Percentiles rank a stretch among this genome's conserved stretches.
phyloP scores from a whole-genome alignment of 2,329 filamentous ascomycete species.

The Diplocarpon mali region DNA sequence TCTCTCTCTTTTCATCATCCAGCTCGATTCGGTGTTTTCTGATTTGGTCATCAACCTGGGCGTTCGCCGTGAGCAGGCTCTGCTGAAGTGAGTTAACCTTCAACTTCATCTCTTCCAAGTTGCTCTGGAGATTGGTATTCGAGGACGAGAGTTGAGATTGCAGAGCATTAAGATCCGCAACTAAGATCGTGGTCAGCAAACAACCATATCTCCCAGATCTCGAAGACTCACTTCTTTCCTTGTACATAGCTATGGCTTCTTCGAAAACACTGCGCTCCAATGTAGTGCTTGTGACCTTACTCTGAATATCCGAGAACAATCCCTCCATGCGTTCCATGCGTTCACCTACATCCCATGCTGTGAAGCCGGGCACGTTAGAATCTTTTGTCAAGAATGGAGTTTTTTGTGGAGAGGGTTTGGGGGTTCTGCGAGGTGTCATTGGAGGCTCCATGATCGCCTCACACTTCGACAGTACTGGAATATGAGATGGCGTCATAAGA shows the following conservation, averaged over 20 bases:
- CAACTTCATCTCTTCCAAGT: conserved; percentile 51
- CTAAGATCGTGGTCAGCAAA: conserved; percentile 4
- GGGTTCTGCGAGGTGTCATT: conserved; percentile 33
- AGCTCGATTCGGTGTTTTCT: conserved; percentile 41
- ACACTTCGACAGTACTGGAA: conserved; percentile 25
- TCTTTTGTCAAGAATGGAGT: conserved; percentile 54
- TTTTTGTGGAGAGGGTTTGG: conserved; percentile 30
- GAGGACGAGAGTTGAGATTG: conserved; percentile 23
- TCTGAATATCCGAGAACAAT: conserved; percentile 60
- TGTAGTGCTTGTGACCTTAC: conserved; percentile 59
- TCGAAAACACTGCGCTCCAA: conserved; percentile 60
- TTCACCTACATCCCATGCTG: conserved; percentile 72
- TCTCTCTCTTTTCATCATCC: conserved; percentile 41
- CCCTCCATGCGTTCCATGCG: conserved; percentile 67
- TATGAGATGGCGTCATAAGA: conserved; percentile 27
- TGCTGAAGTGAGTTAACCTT: conserved; percentile 22
- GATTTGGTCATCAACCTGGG: conserved; percentile 37
- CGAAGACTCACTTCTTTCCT: conserved; percentile 39
- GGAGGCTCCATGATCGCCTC: conserved; percentile 16
- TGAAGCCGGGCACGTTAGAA: conserved; percentile 54
- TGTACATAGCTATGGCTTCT: conserved; percentile 63
- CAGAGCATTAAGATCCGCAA: conserved; percentile 39
- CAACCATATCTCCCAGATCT: conserved; percentile 6
- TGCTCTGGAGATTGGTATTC: conserved; percentile 49
- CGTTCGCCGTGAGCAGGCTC: conserved; percentile 37